phyloP scores from a whole-genome alignment of 1,284 basidiomycete species.

The Mixia osmundae region DNA sequence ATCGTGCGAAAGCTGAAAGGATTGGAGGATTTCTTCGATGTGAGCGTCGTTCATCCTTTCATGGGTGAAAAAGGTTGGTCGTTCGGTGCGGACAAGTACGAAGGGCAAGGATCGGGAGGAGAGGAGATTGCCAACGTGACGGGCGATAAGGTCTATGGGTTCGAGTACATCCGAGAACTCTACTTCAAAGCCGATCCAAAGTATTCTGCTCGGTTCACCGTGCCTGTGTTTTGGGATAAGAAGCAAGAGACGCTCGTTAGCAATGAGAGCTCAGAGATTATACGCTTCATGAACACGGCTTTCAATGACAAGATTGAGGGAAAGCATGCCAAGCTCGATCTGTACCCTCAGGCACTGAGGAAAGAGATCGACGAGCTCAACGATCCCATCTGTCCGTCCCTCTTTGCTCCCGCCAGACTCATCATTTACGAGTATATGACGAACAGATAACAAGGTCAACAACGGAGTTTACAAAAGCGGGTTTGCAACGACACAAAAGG shows the following conservation, averaged over 20 bases:
- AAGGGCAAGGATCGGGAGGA: constrained; percentile 6
- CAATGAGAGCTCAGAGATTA: constrained; percentile 69
- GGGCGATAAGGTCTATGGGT: constrained; percentile 41
- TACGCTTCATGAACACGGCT: constrained; percentile 11
- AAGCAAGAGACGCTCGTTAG: constrained; percentile 72
- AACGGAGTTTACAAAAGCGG: constrained; percentile 55
- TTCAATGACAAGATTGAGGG: constrained; percentile 50
- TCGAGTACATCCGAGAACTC: constrained; percentile 55
- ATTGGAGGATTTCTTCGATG: constrained; percentile 57
- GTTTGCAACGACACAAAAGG: constrained; percentile 57
- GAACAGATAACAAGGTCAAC: constrained; percentile 18
- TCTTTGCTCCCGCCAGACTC: not conserved
- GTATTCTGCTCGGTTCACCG: constrained; percentile 54
- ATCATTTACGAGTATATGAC: not conserved
- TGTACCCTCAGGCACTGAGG: constrained; percentile 49
- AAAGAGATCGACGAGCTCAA: constrained; percentile 68
- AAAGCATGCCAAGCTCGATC: constrained; percentile 27
- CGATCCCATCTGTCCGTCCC: too few relatives aligned
- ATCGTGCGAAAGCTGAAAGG: constrained; percentile 81
- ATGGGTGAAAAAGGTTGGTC: constrained; percentile 73
- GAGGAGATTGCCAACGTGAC: constrained; percentile 30
- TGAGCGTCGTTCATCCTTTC: constrained; percentile 52
- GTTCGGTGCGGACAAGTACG: constrained; percentile 27
- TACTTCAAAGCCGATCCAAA: constrained; percentile 53
- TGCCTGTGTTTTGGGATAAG: constrained; percentile 90